Evolutionary conservation across 805 yeast species (phyloP).

Genomic region (Torulaspora quercuum): DNA sequence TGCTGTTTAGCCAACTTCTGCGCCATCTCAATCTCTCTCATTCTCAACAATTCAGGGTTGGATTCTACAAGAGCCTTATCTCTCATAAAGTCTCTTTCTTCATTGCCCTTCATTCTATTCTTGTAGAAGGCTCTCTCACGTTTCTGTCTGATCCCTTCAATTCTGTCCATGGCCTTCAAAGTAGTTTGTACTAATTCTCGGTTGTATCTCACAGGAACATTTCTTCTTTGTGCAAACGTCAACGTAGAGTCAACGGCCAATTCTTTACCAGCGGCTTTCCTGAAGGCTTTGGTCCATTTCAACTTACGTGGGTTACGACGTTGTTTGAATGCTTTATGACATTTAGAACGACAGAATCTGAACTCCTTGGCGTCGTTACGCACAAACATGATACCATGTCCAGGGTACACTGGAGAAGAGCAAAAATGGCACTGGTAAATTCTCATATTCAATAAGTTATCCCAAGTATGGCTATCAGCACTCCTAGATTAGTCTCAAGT

Average conservation of each 20-base stretch:
- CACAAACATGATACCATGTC: constrained; percentile 95
- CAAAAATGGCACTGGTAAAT: constrained; percentile 92
- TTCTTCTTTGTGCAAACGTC: constrained; percentile 95
- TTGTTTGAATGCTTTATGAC: constrained; percentile 96
- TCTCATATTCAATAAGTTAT: no score
- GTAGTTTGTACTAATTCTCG: constrained; percentile 94
- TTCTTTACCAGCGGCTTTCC: constrained; percentile 98
- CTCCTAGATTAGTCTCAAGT: no score
- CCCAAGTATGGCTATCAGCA: no score
- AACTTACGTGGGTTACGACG: constrained; percentile 98
- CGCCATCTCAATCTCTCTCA: constrained; percentile 90
- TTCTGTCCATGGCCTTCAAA: constrained; percentile 89
- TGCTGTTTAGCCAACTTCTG: constrained; percentile 69
- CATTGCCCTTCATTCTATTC: constrained; percentile 98
- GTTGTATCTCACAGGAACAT: constrained; percentile 96
- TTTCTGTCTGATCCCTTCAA: constrained; percentile 92
- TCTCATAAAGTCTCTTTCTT: constrained; percentile 74
- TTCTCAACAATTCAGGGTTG: constrained; percentile 83
- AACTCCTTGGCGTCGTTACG: constrained; percentile 98
- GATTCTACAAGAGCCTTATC: constrained; percentile 86
- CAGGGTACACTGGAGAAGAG: constrained; percentile 92
- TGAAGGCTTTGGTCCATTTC: constrained; percentile 97
- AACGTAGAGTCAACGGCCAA: constrained; percentile 95
- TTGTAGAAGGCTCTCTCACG: constrained; percentile 98
- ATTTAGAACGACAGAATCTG: constrained; percentile 94